Conservation (phyloP, 2,329 filamentous ascomycete genomes). For the Aspergillus cejpii region DNA sequence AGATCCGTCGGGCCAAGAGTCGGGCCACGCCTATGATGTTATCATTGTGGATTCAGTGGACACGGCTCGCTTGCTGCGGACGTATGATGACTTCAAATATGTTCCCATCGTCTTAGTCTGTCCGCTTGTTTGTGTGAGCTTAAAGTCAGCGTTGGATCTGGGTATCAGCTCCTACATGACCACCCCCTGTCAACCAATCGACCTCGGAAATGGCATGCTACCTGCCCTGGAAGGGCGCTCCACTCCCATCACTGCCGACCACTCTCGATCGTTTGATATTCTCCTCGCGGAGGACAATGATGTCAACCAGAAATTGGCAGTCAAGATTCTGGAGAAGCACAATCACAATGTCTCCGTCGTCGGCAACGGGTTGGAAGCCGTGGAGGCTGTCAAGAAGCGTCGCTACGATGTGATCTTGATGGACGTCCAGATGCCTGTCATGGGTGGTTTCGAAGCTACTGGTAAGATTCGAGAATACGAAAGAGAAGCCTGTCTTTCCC, state of each 20-base stretch:
- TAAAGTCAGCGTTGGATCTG: constrained; percentile 89
- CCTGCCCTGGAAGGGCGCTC: constrained; percentile 90
- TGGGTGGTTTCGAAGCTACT: constrained; percentile 97
- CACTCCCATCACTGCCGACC: constrained; percentile 83
- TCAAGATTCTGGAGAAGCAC: constrained; percentile 96
- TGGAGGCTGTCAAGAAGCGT: constrained; percentile 84
- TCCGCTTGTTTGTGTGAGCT: constrained; percentile 78
- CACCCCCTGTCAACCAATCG: constrained; percentile 86
- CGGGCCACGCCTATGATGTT: constrained; percentile 71
- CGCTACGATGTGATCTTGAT: constrained; percentile 96
- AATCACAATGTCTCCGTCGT: constrained; percentile 67
- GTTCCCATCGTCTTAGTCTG: constrained; percentile 90
- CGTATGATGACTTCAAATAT: constrained; percentile 94
- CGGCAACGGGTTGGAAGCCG: constrained; percentile 86
- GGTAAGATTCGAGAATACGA: constrained; percentile 96
- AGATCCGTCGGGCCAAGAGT: constrained; percentile 44
- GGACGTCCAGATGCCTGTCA: constrained; percentile 99
- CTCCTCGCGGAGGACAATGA: constrained; percentile 93
- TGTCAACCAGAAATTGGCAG: constrained; percentile 90
- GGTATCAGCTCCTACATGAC: constrained; percentile 99
- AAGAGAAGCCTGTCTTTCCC: constrained; percentile 66
- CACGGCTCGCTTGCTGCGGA: constrained; percentile 75
- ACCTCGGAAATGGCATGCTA: constrained; percentile 92
- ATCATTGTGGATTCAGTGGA: constrained; percentile 93
- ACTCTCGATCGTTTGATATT: constrained; percentile 92